A percentile compares a stretch with the other conserved stretches of the same genome.
Evolutionary conservation across 257 asterid genomes (phyloP).

Genomic region (Cinchona pubescens): DNA sequence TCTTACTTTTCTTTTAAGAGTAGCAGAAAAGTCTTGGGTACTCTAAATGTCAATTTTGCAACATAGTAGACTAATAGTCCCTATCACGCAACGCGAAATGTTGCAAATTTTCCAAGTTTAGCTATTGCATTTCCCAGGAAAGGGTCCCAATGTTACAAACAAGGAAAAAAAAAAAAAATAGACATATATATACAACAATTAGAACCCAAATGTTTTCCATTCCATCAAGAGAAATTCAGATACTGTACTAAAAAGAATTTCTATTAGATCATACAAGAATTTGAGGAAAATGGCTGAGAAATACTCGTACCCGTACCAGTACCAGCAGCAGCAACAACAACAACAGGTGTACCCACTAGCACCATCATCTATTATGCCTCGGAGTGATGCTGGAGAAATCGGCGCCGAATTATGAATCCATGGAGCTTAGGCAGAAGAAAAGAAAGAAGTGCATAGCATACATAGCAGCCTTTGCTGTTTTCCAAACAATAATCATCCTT

Average conservation of each 20-base stretch:
- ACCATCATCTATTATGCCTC: neutral
- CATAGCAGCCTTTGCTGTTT: neutral
- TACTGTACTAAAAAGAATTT: neutral
- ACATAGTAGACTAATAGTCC: neutral
- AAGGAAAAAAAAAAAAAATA: neutral
- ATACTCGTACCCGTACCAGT: slow-evolving; percentile 23
- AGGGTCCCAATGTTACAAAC: neutral
- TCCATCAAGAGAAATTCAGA: neutral
- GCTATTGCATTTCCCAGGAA: slow-evolving; percentile 13
- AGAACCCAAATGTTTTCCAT: neutral
- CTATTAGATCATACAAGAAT: neutral
- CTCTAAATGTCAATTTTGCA: neutral
- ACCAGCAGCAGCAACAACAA: neutral
- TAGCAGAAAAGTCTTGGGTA: neutral
- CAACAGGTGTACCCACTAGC: neutral
- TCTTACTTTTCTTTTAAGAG: neutral
- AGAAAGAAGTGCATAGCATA: neutral
- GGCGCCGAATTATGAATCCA: neutral
- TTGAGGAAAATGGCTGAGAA: slow-evolving; percentile 14
- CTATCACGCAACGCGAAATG: neutral
- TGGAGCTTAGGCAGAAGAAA: neutral
- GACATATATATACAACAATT: neutral
- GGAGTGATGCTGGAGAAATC: neutral
- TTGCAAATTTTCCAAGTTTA: slow-evolving; percentile 1
- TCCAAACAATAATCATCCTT: neutral